Evolutionary conservation across 169 alveolate genomes (phyloP), one percentile per base, ranked within the genome.

Genomic region (Cyclospora cayetanensis): DNA sequence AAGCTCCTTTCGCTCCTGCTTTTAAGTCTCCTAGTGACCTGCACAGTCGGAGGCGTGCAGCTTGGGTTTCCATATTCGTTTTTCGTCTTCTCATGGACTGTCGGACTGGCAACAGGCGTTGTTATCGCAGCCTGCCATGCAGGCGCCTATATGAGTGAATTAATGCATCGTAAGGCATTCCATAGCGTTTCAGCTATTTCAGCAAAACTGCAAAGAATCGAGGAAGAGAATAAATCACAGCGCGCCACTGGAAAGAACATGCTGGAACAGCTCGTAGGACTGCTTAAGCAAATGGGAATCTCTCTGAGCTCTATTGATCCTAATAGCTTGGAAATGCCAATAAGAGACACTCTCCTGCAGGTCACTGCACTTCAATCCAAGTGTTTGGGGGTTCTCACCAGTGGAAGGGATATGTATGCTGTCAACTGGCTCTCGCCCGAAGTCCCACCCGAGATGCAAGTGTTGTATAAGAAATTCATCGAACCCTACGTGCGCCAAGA

Each of bases 231-330:
- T 55, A 53, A n/a, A 27, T 31, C 43, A 9, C 90, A 53, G 25
- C 55, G 60, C 72, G 60, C 91, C 43, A 63, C 83, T 11, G 91
- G 91, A 15, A 84, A 63, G 77, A 84, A 39, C 72, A 41, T 66
- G 82, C 83, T 84, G 91, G 91, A 84, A 53, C 91, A 84, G 91
- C 91, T 84, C 20, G 77, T 70, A 5, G 91, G 77, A 53, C 83
- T 84, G 18, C 65, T 84, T 4, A 65, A 84, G 70, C 63, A 50
- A 27, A 84, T 84, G 91, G 91, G 77, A 31, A 83, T 46, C n/a
- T 41, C 83, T n/a, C 70, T 84, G 34, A 70, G 83, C 25, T 43
- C 76, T 4, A 46, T 84, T 1, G 84, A 63, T 25, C 65, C 60
- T 31, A 27, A 34, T 25, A 31, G 52, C 15, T 52, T 84, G 31